Base-by-base conservation (phyloP, 495 filamentous ascomycete genomes). In the Choiromyces venosus region DNA sequence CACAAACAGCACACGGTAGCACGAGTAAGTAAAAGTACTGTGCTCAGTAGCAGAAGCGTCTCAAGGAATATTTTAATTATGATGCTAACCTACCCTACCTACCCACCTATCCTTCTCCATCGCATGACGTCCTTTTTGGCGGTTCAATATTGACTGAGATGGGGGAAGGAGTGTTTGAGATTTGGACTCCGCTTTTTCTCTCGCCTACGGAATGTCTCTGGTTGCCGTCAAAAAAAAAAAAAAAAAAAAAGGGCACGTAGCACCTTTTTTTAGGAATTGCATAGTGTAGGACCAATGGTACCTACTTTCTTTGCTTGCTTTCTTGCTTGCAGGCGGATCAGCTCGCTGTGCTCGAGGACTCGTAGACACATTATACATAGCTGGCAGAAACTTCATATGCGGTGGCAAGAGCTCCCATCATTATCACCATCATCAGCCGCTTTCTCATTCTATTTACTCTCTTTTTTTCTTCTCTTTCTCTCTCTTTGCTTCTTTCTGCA, bases 201-300 rank as follows among this genome's bases (percentile, higher is more conserved):
- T 61, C 52, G 52, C 52, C 52, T 33, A 61, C 52, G 52, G 21
- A 7, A n/a, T 56, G 52, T 56, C 52, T 56, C 52, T 56, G 52
- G n/a, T n/a, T 29, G 46, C 52, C 52, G 52, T 56, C 52, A 61
- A 25, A 52, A 46, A 10, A 25, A 25, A 25, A 12, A 52, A 25
- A 12, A 29, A 56, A 12, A 3, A 16, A 61, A 61, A 61, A 61
- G 52, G 4, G 52, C 52, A 61, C 52, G 25, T 29, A 61, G 52
- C 52, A 61, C 52, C 52, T 61, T 61, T 61, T n/a, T 61, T 61
- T 61, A 61, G 52, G 52, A 61, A 61, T 61, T 29, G 52, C 25
- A 61, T 61, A 25, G 25, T 61, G 52, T n/a, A 33, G 52, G 33
- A 33, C 52, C 52, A 61, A 61, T 61, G 52, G 52, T 4, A 12